Evolutionary conservation across 2,329 filamentous ascomycete species (phyloP).

Genomic region (Diaporthe nobilis): DNA sequence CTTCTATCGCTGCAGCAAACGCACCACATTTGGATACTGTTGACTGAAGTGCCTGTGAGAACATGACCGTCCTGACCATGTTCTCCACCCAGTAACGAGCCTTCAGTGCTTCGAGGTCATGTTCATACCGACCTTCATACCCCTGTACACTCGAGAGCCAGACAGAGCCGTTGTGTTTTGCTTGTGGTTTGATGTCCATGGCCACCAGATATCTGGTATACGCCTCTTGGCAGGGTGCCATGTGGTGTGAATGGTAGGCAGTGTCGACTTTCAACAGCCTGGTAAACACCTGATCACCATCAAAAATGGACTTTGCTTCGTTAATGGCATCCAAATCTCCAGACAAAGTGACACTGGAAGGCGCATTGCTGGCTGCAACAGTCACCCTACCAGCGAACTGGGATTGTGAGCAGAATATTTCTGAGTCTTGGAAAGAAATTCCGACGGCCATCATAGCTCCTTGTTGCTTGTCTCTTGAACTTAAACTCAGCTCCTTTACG

Average conservation of each 20-base stretch:
- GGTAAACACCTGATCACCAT: slow-evolving; percentile 46
- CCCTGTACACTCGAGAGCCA: slow-evolving; percentile 48
- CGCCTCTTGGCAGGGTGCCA: slow-evolving; percentile 43
- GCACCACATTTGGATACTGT: slow-evolving; percentile 35
- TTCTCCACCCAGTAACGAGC: slow-evolving; percentile 51
- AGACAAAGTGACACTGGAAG: slow-evolving; percentile 47
- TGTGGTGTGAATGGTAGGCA: slow-evolving; percentile 60
- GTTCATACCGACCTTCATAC: slow-evolving; percentile 42
- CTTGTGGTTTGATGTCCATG: slow-evolving; percentile 41
- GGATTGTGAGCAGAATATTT: neutral
- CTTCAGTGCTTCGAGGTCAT: slow-evolving; percentile 39
- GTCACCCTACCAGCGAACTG: neutral
- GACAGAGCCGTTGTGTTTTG: slow-evolving; percentile 32
- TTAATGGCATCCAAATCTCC: slow-evolving; percentile 50
- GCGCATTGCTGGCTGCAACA: neutral
- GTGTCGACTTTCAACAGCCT: slow-evolving; percentile 54
- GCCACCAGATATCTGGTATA: slow-evolving; percentile 42
- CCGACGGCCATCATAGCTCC: slow-evolving; percentile 27
- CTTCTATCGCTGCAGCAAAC: slow-evolving; percentile 50
- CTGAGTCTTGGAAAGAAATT: neutral
- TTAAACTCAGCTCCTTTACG: slow-evolving; percentile 43
- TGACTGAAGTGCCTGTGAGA: slow-evolving; percentile 50
- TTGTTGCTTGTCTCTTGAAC: slow-evolving; percentile 5
- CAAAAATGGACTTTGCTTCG: slow-evolving; percentile 44
- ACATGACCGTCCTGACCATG: slow-evolving; percentile 54